Percentiles rank a stretch among this genome's conserved stretches.
Conservation (phyloP, 192 early-diverging fungal species). For the Dissophora globulifera region DNA sequence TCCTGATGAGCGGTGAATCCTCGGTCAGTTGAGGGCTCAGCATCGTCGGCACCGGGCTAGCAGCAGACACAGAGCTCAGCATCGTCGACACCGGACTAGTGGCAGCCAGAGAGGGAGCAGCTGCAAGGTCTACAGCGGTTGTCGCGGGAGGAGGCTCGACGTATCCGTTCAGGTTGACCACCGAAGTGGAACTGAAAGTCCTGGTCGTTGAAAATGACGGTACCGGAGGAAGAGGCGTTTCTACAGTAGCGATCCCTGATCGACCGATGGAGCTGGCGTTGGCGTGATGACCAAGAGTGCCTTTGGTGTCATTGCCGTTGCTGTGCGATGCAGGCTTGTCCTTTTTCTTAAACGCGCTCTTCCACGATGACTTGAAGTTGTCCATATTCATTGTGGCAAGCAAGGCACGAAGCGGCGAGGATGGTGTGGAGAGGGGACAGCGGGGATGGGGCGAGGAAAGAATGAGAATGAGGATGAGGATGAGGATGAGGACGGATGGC, state of each 20-base stretch:
- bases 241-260: not conserved
- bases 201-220: slow-evolving; percentile 5
- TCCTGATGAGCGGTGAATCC: slow-evolving; percentile 23
- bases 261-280: slow-evolving; percentile 34
- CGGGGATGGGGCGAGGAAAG: not conserved
- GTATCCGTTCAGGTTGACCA: slow-evolving; percentile 13
- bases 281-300: slow-evolving; percentile 17
- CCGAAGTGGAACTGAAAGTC: slow-evolving; percentile 9
- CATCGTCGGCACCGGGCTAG: not conserved
- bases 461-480: not conserved
- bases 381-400: slow-evolving; percentile 13
- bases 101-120: too few relatives aligned
- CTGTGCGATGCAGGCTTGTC: not conserved
- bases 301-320: slow-evolving; percentile 4
- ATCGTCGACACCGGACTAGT: too few relatives aligned
- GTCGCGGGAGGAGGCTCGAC: slow-evolving; percentile 12
- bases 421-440: not conserved
- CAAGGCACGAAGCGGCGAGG: not conserved
- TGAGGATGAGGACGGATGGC: too few relatives aligned
- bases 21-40: slow-evolving; percentile 18
- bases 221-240: slow-evolving; percentile 4
- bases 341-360: slow-evolving; percentile 26
- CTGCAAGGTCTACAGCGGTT: too few relatives aligned
- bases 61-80: too few relatives aligned
- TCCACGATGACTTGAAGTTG: slow-evolving; percentile 17